Conservation (phyloP, 2,329 filamentous ascomycete genomes). For the Alternaria panax region DNA sequence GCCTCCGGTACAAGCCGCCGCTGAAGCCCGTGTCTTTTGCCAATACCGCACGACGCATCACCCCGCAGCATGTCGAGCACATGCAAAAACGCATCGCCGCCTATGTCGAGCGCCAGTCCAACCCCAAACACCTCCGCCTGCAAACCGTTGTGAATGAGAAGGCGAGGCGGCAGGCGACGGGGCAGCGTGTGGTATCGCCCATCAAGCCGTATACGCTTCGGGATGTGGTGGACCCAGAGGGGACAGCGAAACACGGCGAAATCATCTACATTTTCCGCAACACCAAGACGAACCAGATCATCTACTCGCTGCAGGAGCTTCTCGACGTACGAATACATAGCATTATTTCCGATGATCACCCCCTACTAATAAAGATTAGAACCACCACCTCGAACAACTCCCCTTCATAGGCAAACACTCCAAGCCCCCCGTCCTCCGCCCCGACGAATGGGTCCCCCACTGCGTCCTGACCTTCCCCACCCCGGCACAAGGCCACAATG, state of each 20-base stretch:
- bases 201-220: conserved; percentile 50
- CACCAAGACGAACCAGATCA: conserved; percentile 68
- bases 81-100: conserved; percentile 16
- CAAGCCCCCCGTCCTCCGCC: conserved; percentile 63
- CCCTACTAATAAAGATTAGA: conserved; percentile 39
- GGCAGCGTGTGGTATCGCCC: conserved; percentile 19
- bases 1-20: conserved; percentile 35
- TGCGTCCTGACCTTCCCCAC: conserved; percentile 65
- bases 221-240: conserved; percentile 45
- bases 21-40: conserved; percentile 26
- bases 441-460: conserved; percentile 69
- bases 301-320: conserved; percentile 66
- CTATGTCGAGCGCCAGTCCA: conserved; percentile 37
- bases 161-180: conserved; percentile 31
- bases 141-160: conserved; percentile 36
- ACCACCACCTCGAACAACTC: conserved; percentile 64
- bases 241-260: conserved; percentile 56
- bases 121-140: conserved; percentile 31
- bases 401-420: conserved; percentile 71
- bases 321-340: conserved; percentile 57
- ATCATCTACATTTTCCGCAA: conserved; percentile 70
- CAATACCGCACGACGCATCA: conserved; percentile 9
- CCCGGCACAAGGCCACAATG: conserved; percentile 58
- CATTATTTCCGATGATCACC: no score
- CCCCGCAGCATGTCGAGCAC: conserved; percentile 7